A percentile compares a stretch with the other conserved stretches of the same genome.
Conservation (phyloP, 441 rosid species). For the Erodium moschatum region DNA sequence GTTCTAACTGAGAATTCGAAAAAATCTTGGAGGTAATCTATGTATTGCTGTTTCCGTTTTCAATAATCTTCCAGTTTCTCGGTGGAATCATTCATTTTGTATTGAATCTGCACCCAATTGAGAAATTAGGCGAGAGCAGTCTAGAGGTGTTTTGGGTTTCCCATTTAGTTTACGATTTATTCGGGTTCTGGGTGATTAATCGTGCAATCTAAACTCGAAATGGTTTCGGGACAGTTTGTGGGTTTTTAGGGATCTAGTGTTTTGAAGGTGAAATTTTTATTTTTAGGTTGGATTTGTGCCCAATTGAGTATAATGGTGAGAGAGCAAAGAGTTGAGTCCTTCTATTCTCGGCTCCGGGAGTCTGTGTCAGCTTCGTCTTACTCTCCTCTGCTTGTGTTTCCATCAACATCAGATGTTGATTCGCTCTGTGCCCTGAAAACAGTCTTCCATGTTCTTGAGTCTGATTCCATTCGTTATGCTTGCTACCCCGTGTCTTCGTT, state of each 20-base stretch:
- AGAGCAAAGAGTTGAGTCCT: slow-evolving; percentile 51
- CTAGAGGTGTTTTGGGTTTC: not conserved
- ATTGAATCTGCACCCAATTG: not conserved
- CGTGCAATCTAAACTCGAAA: not conserved
- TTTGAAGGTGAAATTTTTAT: not conserved
- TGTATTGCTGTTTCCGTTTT: not conserved
- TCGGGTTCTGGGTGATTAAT: not conserved
- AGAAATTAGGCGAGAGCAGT: not conserved
- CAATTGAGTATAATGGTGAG: slow-evolving; percentile 52
- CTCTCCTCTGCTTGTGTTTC: slow-evolving; percentile 70
- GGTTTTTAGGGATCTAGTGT: not conserved
- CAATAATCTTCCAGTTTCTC: not conserved
- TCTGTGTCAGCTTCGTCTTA: slow-evolving; percentile 46
- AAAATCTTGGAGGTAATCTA: not conserved
- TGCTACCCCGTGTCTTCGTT: slow-evolving; percentile 91
- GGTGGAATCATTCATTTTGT: not conserved
- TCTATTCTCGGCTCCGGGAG: slow-evolving; percentile 62
- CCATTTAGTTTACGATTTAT: not conserved
- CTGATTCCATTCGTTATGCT: slow-evolving; percentile 81
- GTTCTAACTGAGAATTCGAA: not conserved
- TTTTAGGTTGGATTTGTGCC: not conserved
- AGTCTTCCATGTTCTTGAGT: slow-evolving; percentile 67
- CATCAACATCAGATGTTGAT: slow-evolving; percentile 82
- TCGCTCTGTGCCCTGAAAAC: slow-evolving; percentile 78
- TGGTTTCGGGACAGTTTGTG: not conserved